Conservation (phyloP, 2,329 filamentous ascomycete species). For the Sphaerostilbella broomeana region DNA sequence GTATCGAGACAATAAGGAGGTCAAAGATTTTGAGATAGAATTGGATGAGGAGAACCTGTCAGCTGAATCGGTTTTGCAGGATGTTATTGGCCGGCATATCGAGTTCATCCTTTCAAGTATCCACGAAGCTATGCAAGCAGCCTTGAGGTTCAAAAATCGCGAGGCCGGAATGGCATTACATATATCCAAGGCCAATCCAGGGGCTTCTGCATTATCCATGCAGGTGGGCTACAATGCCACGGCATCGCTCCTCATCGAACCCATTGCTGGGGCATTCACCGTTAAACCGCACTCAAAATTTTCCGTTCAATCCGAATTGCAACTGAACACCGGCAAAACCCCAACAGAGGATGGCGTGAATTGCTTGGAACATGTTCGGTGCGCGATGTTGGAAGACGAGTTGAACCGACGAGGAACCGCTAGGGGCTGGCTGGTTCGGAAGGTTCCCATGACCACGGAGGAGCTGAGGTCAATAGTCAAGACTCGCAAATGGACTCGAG, state of each 20-base stretch:
- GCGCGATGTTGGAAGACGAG: constrained; percentile 53
- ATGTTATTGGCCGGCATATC: constrained; percentile 68
- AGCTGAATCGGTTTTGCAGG: constrained; percentile 65
- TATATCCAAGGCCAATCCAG: constrained; percentile 55
- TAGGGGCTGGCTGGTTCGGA: constrained; percentile 55
- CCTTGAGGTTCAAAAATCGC: constrained; percentile 54
- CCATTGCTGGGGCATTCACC: constrained; percentile 69
- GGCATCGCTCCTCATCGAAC: constrained; percentile 62
- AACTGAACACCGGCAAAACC: constrained; percentile 55
- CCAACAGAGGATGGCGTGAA: constrained; percentile 50
- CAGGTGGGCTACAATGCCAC: constrained; percentile 59
- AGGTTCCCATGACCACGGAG: constrained; percentile 44
- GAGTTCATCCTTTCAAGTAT: constrained; percentile 64
- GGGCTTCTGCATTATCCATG: constrained; percentile 60
- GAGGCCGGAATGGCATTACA: constrained; percentile 53
- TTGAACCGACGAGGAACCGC: constrained; percentile 54
- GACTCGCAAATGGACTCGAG: constrained; percentile 55
- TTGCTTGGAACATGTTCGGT: constrained; percentile 56
- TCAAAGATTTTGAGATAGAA: constrained; percentile 58
- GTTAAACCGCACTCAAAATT: constrained; percentile 58
- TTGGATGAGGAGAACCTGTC: constrained; percentile 64
- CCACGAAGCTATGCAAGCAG: constrained; percentile 51
- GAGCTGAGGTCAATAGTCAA: constrained; percentile 55
- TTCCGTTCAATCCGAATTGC: constrained; percentile 52
- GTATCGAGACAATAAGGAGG: constrained; percentile 76